Evolutionary conservation across 2,329 filamentous ascomycete species (phyloP).

Genomic region (Colletotrichum sp.): DNA sequence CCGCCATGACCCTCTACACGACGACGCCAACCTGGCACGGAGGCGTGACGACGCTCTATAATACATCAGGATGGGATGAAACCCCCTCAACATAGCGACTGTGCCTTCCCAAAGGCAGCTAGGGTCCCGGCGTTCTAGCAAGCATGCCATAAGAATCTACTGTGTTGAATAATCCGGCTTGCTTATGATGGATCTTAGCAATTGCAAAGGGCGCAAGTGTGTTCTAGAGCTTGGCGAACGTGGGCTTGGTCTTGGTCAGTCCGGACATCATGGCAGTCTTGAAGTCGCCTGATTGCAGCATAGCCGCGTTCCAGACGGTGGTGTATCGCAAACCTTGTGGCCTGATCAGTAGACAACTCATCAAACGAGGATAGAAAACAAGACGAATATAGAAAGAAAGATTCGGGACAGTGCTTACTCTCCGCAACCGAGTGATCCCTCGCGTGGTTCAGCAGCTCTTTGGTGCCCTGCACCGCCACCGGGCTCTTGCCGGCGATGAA

Average conservation of each 20-base stretch:
- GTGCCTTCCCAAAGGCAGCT: neutral
- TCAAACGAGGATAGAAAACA: neutral
- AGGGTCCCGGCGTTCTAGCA: neutral
- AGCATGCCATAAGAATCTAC: neutral
- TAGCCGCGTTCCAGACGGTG: slow-evolving; percentile 83
- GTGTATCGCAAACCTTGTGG: slow-evolving; percentile 76
- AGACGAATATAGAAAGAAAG: neutral
- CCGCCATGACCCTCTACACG: neutral
- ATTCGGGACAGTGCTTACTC: slow-evolving; percentile 55
- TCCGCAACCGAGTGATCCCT: slow-evolving; percentile 80
- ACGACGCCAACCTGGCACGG: neutral
- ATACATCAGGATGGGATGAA: neutral
- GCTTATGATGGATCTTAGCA: neutral
- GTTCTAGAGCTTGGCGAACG: slow-evolving; percentile 79
- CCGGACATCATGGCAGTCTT: slow-evolving; percentile 76
- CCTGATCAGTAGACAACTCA: neutral
- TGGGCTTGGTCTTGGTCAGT: slow-evolving; percentile 78
- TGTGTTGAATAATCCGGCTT: neutral
- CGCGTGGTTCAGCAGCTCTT: slow-evolving; percentile 83
- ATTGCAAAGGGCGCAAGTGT: neutral
- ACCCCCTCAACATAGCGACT: neutral
- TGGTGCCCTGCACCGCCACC: slow-evolving; percentile 85
- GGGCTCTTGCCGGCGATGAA: slow-evolving; percentile 83
- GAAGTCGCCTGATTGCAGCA: slow-evolving; percentile 82
- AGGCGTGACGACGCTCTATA: neutral